Evolutionary conservation across 2,329 filamentous ascomycete genomes (phyloP).

Genomic region (Ascochyta clinopodiicola): DNA sequence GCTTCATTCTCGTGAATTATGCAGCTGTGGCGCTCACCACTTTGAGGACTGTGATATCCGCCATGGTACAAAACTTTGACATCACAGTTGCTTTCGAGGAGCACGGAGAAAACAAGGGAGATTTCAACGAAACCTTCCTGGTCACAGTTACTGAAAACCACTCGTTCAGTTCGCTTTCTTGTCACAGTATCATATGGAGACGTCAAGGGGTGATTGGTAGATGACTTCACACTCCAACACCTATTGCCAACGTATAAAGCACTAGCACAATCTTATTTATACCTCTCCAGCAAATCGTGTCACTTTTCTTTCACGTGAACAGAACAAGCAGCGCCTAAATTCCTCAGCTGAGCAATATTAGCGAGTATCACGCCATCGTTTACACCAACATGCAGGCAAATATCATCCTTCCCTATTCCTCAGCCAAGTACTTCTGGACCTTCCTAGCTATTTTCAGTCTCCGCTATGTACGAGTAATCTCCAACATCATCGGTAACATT

Average conservation of each 20-base stretch:
- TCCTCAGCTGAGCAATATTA: neutral
- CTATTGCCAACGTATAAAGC: neutral
- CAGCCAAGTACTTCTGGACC: neutral
- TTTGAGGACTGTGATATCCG: no score
- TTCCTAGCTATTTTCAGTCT: neutral
- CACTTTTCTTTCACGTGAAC: neutral
- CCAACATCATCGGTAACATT: neutral
- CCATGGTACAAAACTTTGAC: neutral
- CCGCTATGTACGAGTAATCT: neutral
- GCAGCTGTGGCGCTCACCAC: no score
- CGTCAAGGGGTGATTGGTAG: neutral
- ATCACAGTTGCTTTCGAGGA: neutral
- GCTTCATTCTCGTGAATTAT: no score
- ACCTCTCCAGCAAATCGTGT: neutral
- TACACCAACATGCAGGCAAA: neutral
- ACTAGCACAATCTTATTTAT: neutral
- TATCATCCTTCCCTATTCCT: neutral
- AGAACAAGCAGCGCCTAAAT: neutral
- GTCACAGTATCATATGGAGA: neutral
- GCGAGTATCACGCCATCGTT: neutral
- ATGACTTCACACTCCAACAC: neutral
- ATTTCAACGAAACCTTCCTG: neutral
- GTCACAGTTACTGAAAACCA: no score
- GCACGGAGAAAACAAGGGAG: neutral
- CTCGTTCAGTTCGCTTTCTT: neutral